Conservation (phyloP, 2,329 filamentous ascomycete genomes). For the Colletotrichum sp. region DNA sequence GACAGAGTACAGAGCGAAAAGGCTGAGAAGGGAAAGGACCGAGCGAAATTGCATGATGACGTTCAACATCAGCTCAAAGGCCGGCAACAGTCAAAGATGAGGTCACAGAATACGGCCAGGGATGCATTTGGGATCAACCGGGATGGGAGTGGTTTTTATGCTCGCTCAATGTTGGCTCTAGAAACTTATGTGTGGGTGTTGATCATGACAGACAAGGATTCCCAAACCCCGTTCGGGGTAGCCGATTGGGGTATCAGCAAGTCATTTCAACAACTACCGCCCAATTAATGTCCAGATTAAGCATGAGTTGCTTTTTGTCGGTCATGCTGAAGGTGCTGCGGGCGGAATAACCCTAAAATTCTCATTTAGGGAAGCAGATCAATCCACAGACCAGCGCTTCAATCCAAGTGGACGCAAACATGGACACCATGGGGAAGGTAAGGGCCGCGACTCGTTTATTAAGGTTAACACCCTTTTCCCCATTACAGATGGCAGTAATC, state of each 20-base stretch:
- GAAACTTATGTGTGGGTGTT: background rate
- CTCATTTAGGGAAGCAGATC: background rate
- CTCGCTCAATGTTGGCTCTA: background rate
- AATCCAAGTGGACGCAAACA: background rate
- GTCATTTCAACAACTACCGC: background rate
- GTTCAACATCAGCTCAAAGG: background rate
- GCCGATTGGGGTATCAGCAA: background rate
- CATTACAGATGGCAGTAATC: background rate
- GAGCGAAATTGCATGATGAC: background rate
- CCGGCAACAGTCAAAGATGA: background rate
- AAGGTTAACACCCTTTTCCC: background rate
- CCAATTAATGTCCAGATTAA: background rate
- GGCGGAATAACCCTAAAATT: background rate
- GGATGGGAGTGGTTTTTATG: background rate
- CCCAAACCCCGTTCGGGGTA: background rate
- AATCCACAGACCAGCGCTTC: background rate
- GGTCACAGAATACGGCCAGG: background rate
- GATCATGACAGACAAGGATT: background rate
- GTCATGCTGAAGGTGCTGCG: background rate
- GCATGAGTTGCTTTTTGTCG: background rate
- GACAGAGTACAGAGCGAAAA: background rate
- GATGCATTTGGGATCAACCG: background rate
- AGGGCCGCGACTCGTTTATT: background rate
- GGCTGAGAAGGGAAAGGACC: background rate
- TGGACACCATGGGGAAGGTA: background rate